Evolutionary conservation across 2,329 filamentous ascomycete species (phyloP), one percentile per base, ranked within the genome.

Genomic region (Xylaria polymorpha): DNA sequence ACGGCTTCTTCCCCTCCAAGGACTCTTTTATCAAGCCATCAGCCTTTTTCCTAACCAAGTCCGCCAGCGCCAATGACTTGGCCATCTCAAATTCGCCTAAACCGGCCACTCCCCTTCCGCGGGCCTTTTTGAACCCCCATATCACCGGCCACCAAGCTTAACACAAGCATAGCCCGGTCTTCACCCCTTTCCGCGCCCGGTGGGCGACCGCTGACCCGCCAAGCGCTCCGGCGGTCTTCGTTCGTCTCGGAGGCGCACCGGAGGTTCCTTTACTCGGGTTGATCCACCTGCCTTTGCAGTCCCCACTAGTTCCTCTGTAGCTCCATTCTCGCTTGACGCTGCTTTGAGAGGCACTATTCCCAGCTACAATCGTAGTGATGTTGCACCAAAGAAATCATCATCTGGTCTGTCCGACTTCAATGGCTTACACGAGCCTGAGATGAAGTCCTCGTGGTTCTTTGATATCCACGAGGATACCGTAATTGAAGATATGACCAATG

Each of bases 381-480:
- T 76, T 66, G 73, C 77, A 3, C 66, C 61, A 10, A 62, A 65
- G 37, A 72, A 68, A 29, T 70, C 72, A n/a, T 74, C 78, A 15
- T 72, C 78, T 6, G 69, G 78, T 48, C 72, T 78, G 62, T 77
- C 76, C 66, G 74, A 79, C 58, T 67, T 77, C 73, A 66, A 72
- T 63, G 74, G 76, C 53, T 77, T 87, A 43, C 71, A 81, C 50
- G 83, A 84, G 68, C 77, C 84, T 25, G 84, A 86, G 62, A 79
- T 86, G 74, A 88, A 91, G 77, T 85, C 88, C 41, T 86, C 86
- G 67, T 98, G 94, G 94, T 92, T 92, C 83, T 98, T 99, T 78
- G 92, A 95, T 68, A 98, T 99, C 76, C 91, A 98, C 78, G 93
- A 97, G 78, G 95, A 99, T 80, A 94, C 93, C 0, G 88, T 92